Evolutionary conservation across 2,329 filamentous ascomycete species (phyloP), one percentile per base, ranked within the genome.

Genomic region (Phyllosticta capitalensis): DNA sequence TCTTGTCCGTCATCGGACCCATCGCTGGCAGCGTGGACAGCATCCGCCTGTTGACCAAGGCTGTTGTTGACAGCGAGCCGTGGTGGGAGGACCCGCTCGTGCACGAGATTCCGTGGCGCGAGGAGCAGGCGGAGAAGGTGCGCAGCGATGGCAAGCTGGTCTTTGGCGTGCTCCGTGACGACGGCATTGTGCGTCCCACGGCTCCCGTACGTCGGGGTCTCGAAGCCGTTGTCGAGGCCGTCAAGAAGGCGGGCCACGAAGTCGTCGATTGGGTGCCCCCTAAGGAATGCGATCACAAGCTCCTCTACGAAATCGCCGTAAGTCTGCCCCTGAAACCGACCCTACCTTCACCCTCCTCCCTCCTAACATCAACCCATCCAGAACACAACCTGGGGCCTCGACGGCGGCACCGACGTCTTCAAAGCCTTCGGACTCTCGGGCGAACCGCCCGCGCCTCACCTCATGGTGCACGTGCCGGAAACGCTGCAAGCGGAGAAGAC

Each of bases 11-110:
- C 1, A 78, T 86, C 12, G 87, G 86, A 0, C 84, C 85, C 0
- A 68, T 90, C 14, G 81, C 81, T 0, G 81, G 80, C 0, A 83
- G 80, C 1, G 71, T 80, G 1, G 75, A 76, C 1, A 80, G 79
- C 0, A 65, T 88, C 12, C 78, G 78, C 48, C 70, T 89, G 2
- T 66, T 84, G 1, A 76, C 83, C 1, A 79, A 83, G 64, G 73
- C 79, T 0, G 67, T 89, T 1, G 72, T 90, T 1, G 75, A 74
- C 12, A 78, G 78, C 30, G 65, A 82, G 57, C 87, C 87, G 0
- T 90, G 87, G 87, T 70, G 83, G 1, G 72, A 81, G 63, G 87
- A 90, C 67, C 86, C 87, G 0, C 72, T 84, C 0, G 83, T 86
- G 0, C 72, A 83, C 49, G 83, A 87, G 20, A 75, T 90, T 0